Base-by-base conservation (phyloP, 2,329 filamentous ascomycete species). In the Fusarium floridanum region DNA sequence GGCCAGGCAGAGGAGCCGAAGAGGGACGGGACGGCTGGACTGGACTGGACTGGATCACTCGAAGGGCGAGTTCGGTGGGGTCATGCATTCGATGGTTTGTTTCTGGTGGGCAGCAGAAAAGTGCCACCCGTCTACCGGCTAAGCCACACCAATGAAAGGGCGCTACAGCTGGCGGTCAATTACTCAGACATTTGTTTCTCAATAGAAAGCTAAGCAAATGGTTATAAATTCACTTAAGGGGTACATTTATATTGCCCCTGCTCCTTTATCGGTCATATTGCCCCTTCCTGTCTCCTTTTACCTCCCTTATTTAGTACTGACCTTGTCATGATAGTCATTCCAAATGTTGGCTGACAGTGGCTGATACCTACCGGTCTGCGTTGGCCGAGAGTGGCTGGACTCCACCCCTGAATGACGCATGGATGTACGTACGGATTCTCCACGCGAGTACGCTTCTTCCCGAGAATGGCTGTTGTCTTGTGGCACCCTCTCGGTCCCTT, bases 371-470 rank as follows among this genome's bases (percentile, higher is more conserved):
- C 6, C 34, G 34, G 20, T 61, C 57, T 20, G 16, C 20, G 36
- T 50, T 50, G 45, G 45, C 45, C 24, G 45, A 50, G 14, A 43
- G 57, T 61, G 57, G 57, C 57, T 61, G 36, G 7, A 6, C 36
- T 61, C 57, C 57, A 43, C 57, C 55, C 55, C 32, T 37, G 50
- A 32, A 32, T 55, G 50, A 55, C 50, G 50, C 50, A 32, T 50
- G 50, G 27, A 32, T 50, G 45, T 50, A 50, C 24, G 10, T 16
- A 14, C 20, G 37, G 17, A 20, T 9, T 41, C 17, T 10, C 36
- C 36, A 43, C 39, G n/a, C 39, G 39, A 43, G 39, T 43, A 50
- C 45, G 45, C 22, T 50, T 50, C 22, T 9, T 50, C 24, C 14
- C 43, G 45, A 50, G 16, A 27, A 50, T 17, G 9, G 20, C 12